Base-by-base conservation (phyloP, 768 basidiomycete genomes). In the Lactifluus rugatus region DNA sequence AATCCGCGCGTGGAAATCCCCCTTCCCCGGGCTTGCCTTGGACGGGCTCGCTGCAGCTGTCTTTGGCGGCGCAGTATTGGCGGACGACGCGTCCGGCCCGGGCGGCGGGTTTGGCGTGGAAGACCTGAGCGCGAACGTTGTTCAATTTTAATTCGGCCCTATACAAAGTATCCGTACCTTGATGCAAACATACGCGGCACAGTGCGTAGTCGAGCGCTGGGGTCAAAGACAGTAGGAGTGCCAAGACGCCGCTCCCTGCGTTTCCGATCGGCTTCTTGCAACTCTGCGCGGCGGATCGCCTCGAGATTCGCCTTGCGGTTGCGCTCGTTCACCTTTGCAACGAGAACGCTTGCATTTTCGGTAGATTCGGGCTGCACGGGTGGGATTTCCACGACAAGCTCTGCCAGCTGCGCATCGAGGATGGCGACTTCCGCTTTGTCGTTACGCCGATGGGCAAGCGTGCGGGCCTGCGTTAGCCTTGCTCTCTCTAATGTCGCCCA, bases 281-380 rank as follows among this genome's bases (percentile, higher is more conserved):
- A 69, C 70, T 95, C 93, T 0, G 88, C 87, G 62, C 80, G 82
- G 58, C 89, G 78, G 52, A 93, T 81, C 3, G 81, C 81, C 66
- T 94, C 95, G 63, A 82, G 62, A 57, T 95, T 95, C 31, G 86
- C 85, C 68, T 81, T 85, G 56, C 89, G 80, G 70, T 97, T 97
- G 56, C 92, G 81, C 72, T 93, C 91, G 68, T 95, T 97, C 54
- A 98, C 84, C 67, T 75, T 82, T 16, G 88, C 81, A 25, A 95
- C 76, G 66, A 81, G 50, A n/a, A 70, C 70, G 37, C 66, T 65
- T 28, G 52, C 50, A 60, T 62, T 64, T 44, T 61, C 62, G 26
- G 63, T 65, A 21, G 55, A 62, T 21, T 64, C 64, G 10, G 48
- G 34, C 48, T 58, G 39, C 36, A 31, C 47, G 23, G 49, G 34